Evolutionary conservation across 2,329 filamentous ascomycete genomes (phyloP).

Genomic region (Malbranchea cinnamomea): DNA sequence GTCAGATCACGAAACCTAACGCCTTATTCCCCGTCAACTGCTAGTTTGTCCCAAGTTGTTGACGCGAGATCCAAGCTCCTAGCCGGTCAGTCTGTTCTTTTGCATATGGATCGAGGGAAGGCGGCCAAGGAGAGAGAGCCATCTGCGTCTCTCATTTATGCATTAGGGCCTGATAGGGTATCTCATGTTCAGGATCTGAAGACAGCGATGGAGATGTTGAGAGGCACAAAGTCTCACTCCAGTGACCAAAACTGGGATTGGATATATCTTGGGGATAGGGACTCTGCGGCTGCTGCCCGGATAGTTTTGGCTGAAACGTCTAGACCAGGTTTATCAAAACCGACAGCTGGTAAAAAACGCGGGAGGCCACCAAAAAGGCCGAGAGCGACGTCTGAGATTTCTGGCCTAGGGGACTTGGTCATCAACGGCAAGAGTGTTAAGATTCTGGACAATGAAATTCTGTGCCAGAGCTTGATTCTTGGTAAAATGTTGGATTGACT

Average conservation of each 20-base stretch:
- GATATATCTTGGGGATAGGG: slow-evolving; percentile 60
- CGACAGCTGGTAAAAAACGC: slow-evolving; percentile 2
- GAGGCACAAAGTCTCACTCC: slow-evolving; percentile 14
- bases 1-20: slow-evolving; percentile 57
- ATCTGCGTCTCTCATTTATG: slow-evolving; percentile 67
- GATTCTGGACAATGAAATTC: slow-evolving; percentile 68
- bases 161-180: slow-evolving; percentile 56
- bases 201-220: slow-evolving; percentile 45
- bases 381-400: slow-evolving; percentile 27
- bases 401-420: slow-evolving; percentile 16
- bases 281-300: slow-evolving; percentile 38
- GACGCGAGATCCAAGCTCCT: slow-evolving; percentile 48
- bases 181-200: slow-evolving; percentile 49
- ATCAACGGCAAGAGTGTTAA: slow-evolving; percentile 39
- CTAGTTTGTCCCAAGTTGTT: slow-evolving; percentile 44
- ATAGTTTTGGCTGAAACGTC: slow-evolving; percentile 9
- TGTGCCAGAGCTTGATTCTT: slow-evolving; percentile 84
- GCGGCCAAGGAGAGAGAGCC: slow-evolving; percentile 51
- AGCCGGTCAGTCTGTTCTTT: slow-evolving; percentile 49
- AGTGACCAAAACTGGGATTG: slow-evolving; percentile 45
- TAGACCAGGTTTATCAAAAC: neutral
- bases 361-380: slow-evolving; percentile 25
- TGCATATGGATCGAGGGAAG: slow-evolving; percentile 52
- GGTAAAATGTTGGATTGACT: slow-evolving; percentile 63
- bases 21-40: slow-evolving; percentile 43